Percentiles rank a stretch among this genome's conserved stretches.
Conservation (phyloP, 2,329 filamentous ascomycete species). For the Westerdykella sp. region DNA sequence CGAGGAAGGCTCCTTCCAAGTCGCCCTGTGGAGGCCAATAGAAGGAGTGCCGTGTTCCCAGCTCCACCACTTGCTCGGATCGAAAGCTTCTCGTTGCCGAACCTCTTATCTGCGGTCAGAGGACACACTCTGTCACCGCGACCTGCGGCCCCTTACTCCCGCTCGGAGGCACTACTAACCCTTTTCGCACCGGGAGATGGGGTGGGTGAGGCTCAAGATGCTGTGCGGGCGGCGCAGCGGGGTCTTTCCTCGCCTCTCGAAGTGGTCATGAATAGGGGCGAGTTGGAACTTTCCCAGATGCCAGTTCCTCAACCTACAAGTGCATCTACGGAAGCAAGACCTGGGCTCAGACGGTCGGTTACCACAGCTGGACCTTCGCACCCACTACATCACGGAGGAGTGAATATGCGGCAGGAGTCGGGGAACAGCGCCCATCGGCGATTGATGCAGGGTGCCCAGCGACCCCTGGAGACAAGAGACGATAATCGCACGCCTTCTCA, state of each 20-base stretch:
- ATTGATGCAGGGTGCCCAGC: not conserved
- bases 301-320: no score
- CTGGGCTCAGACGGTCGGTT: no score
- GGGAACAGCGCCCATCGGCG: slow-evolving; percentile 3
- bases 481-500: no score
- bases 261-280: slow-evolving; percentile 4
- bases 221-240: slow-evolving; percentile 13
- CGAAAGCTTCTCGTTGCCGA: slow-evolving; percentile 12
- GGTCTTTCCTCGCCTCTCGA: slow-evolving; percentile 25
- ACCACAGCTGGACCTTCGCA: no score
- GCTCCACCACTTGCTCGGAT: slow-evolving; percentile 4
- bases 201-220: slow-evolving; percentile 10
- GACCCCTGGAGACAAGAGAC: no score
- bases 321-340: no score
- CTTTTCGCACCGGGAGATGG: slow-evolving; percentile 1
- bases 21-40: slow-evolving; percentile 9
- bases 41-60: not conserved
- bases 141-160: slow-evolving; percentile 20
- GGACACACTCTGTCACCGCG: slow-evolving; percentile 10
- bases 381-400: no score
- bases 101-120: slow-evolving; percentile 5
- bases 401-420: slow-evolving; percentile 2
- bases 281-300: no score
- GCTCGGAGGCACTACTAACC: slow-evolving; percentile 7
- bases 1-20: slow-evolving; percentile 19